phyloP scores from a whole-genome alignment of 164 flowering plant genomes.

The Aristolochia contorta region DNA sequence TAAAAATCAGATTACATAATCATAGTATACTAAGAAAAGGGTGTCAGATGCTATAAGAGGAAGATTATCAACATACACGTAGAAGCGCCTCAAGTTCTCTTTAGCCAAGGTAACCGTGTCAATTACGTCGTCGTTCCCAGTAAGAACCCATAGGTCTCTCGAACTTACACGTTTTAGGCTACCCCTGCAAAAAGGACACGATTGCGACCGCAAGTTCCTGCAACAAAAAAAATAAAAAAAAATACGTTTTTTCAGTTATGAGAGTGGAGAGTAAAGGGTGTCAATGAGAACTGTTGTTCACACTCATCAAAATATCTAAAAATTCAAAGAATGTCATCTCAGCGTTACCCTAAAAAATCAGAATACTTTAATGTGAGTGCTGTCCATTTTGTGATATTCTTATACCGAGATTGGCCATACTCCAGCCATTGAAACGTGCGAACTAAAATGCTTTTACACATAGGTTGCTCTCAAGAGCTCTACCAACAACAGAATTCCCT shows the following conservation, averaged over 20 bases:
- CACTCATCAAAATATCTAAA: no score
- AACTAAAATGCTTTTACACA: not conserved
- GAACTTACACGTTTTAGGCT: slow-evolving; percentile 52
- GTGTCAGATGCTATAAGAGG: slow-evolving; percentile 58
- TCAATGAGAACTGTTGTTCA: no score
- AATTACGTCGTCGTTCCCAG: slow-evolving; percentile 58
- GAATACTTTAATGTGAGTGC: no score
- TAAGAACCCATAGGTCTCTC: slow-evolving; percentile 86
- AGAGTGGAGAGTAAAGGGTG: not conserved
- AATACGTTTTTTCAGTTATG: not conserved
- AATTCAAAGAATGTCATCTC: no score
- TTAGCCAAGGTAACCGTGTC: slow-evolving; percentile 51
- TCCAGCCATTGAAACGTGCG: not conserved
- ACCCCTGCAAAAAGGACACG: slow-evolving; percentile 97
- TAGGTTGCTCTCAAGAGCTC: not conserved
- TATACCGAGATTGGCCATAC: no score
- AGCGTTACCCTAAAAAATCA: no score
- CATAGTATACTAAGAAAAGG: slow-evolving; percentile 47
- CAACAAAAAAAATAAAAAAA: slow-evolving; percentile 4
- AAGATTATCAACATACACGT: slow-evolving; percentile 60
- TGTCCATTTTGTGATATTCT: no score
- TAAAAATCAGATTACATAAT: slow-evolving; percentile 47
- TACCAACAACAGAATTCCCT: not conserved
- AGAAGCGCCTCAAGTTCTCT: slow-evolving; percentile 72
- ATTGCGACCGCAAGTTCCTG: slow-evolving; percentile 84